phyloP scores from a whole-genome alignment of 139 green algal species.

The Chlamydomonas schloesseri region DNA sequence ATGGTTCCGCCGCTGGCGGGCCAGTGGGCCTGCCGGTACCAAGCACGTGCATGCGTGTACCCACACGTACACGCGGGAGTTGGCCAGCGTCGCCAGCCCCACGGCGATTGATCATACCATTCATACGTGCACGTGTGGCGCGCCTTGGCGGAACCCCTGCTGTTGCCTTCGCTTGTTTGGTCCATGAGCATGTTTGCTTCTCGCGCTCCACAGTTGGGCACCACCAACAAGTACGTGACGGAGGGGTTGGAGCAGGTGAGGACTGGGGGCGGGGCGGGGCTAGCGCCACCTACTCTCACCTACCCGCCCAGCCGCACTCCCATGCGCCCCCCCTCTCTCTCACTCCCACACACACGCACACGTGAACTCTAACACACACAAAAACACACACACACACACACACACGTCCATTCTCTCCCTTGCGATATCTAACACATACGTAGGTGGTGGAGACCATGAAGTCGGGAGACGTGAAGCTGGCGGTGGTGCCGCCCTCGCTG shows the following conservation, averaged over 20 bases:
- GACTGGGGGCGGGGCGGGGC: not conserved
- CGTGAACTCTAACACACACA: not conserved
- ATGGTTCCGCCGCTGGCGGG: too few relatives aligned
- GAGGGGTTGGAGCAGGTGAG: conserved; percentile 27
- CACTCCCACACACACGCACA: not conserved
- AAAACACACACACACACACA: too few relatives aligned
- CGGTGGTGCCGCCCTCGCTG: conserved; percentile 28
- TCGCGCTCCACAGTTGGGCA: not conserved
- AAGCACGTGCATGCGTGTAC: too few relatives aligned
- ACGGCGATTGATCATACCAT: too few relatives aligned
- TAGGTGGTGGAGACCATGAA: conserved; percentile 37
- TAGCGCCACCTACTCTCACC: not conserved
- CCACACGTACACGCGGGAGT: too few relatives aligned
- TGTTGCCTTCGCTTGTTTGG: too few relatives aligned
- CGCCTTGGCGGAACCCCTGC: too few relatives aligned
- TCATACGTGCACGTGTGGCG: too few relatives aligned
- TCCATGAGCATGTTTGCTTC: too few relatives aligned
- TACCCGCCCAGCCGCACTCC: not conserved
- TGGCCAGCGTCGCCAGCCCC: too few relatives aligned
- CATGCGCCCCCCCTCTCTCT: not conserved
- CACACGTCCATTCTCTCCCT: too few relatives aligned
- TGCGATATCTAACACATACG: not conserved
- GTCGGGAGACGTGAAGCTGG: conserved; percentile 22
- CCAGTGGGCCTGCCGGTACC: too few relatives aligned
- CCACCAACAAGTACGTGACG: conserved; percentile 29